Evolutionary conservation across 306 rosid species (phyloP).

Genomic region (Vachellia pachyceras): DNA sequence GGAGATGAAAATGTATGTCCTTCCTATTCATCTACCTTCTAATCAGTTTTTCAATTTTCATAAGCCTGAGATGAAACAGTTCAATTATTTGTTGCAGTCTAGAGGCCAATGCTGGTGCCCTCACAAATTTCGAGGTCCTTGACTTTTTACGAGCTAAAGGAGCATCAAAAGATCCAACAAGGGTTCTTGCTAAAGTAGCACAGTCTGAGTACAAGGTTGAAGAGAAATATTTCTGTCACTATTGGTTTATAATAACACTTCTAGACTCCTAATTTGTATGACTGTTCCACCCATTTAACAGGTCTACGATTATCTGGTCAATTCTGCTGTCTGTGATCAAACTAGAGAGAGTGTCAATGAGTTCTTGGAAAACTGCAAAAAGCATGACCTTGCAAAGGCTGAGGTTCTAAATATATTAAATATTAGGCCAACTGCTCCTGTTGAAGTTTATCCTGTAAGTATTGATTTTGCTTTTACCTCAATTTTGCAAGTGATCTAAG

Average conservation of each 20-base stretch:
- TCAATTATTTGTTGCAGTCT: constrained; percentile 41
- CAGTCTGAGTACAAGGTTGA: constrained; percentile 76
- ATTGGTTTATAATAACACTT: not conserved
- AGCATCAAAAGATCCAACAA: constrained; percentile 65
- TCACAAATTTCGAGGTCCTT: constrained; percentile 78
- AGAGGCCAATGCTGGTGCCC: constrained; percentile 57
- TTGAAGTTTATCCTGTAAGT: constrained; percentile 61
- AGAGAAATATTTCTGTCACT: not conserved
- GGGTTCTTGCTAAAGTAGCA: constrained; percentile 68
- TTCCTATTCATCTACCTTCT: not conserved
- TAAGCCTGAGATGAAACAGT: not conserved
- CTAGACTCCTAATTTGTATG: not conserved
- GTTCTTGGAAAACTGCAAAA: constrained; percentile 55
- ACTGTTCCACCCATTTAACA: constrained; percentile 29
- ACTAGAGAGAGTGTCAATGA: constrained; percentile 58
- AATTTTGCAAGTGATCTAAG: not conserved
- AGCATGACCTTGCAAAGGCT: constrained; percentile 68
- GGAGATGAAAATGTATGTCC: constrained; percentile 63
- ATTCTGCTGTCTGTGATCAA: constrained; percentile 60
- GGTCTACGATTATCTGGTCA: constrained; percentile 77
- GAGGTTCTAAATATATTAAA: constrained; percentile 78
- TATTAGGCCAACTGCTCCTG: constrained; percentile 55
- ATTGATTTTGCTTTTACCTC: not conserved
- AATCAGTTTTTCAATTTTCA: not conserved
- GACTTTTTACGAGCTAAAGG: constrained; percentile 75